Percentiles rank a stretch among this genome's conserved stretches.
phyloP scores from a whole-genome alignment of 371 early-diverging fungal genomes.

The Zopfochytrium polystomum region DNA sequence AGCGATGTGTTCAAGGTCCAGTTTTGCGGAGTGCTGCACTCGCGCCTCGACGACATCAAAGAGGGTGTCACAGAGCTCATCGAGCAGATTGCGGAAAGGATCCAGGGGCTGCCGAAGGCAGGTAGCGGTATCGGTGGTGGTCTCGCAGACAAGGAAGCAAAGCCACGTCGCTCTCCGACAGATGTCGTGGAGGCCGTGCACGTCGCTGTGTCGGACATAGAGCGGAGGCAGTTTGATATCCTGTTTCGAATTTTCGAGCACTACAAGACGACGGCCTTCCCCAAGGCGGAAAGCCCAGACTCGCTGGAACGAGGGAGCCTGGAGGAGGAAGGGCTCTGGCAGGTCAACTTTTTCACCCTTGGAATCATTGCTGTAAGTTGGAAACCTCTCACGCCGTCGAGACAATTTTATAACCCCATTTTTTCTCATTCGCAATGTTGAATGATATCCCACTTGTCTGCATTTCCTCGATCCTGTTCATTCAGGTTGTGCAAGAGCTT shows the following conservation, averaged over 20 bases:
- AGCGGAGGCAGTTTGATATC: not conserved
- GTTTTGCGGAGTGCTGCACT: constrained; percentile 5
- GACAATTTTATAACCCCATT: not conserved
- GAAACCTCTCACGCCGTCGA: not conserved
- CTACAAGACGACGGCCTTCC: not conserved
- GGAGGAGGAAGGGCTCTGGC: constrained; percentile 9
- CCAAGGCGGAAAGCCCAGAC: not conserved
- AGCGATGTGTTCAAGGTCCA: constrained; percentile 11
- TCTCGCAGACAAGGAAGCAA: not conserved
- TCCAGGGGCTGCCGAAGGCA: not conserved
- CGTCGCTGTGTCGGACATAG: not conserved
- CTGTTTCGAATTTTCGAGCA: not conserved
- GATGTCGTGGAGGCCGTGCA: not conserved
- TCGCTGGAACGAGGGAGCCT: not conserved
- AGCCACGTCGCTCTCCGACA: not conserved
- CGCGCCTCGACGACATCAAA: constrained; percentile 3
- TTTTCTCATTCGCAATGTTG: not conserved
- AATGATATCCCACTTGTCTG: not conserved
- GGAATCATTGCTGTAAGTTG: constrained; percentile 16
- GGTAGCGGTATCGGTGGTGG: not conserved
- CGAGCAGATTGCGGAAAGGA: not conserved
- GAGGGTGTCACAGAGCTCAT: not conserved
- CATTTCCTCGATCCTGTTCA: constrained; percentile 1
- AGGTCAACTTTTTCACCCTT: constrained; percentile 19
- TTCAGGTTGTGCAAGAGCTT: not conserved